Evolutionary conservation across 2,329 filamentous ascomycete genomes (phyloP).

Genomic region (Thermochaetoides dissita): DNA sequence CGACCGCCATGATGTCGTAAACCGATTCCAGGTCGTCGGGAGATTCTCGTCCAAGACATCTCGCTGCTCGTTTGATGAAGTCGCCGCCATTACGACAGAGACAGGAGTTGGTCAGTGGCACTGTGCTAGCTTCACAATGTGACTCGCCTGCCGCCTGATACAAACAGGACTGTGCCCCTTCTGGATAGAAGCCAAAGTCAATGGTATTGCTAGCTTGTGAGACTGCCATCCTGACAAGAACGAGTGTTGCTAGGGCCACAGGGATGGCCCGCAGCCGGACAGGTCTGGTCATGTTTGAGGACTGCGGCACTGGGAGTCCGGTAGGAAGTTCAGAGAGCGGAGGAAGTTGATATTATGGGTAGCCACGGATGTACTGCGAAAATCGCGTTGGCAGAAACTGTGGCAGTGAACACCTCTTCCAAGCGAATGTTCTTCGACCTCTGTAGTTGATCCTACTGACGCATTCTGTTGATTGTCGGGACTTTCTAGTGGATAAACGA

Average conservation of each 20-base stretch:
- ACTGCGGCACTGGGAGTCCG: neutral
- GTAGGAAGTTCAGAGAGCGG: too few species aligned
- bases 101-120: conserved; percentile 31
- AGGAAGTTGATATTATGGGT: too few species aligned
- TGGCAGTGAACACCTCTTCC: too few species aligned
- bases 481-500: too few species aligned
- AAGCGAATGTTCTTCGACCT: too few species aligned
- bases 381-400: too few species aligned
- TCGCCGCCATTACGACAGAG: conserved; percentile 35
- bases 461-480: too few species aligned
- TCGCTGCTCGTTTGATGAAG: conserved; percentile 34
- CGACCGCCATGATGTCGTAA: conserved; percentile 28
- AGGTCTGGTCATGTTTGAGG: conserved; percentile 6
- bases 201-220: conserved; percentile 19
- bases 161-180: conserved; percentile 29
- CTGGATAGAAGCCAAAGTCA: conserved; percentile 31
- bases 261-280: conserved; percentile 7
- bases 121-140: conserved; percentile 27
- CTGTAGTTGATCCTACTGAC: too few species aligned
- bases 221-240: conserved; percentile 12
- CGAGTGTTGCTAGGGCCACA: conserved; percentile 17
- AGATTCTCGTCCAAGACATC: conserved; percentile 28
- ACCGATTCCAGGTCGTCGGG: conserved; percentile 26
- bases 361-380: too few species aligned
- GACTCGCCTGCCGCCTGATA: conserved; percentile 25